Evolutionary conservation across 1,284 basidiomycete genomes (phyloP), one percentile per base, ranked within the genome.

Genomic region (Boletus subluridellus): DNA sequence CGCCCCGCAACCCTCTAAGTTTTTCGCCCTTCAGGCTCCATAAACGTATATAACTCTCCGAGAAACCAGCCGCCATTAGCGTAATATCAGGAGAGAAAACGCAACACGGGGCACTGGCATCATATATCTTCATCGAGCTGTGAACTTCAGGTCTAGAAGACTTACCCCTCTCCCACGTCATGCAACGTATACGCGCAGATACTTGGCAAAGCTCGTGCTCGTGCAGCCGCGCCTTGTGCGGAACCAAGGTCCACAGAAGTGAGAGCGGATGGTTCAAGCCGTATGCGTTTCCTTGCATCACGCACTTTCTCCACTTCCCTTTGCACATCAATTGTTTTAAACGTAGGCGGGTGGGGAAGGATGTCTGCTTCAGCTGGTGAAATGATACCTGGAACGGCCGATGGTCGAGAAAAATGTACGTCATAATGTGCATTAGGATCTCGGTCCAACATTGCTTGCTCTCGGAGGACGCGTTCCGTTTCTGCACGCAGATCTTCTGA

Each of bases 11-110:
- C 10, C 86, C 90, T 66, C 82, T 86, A 52, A 99, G 76, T 67
- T 90, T 92, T 72, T 98, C 94, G 24, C 94, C 94, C 69, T 95
- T 98, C 57, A 98, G 76, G 70, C 86, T 97, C 96, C 97, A 99
- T 58, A 99, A 66, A 56, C 95, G 84, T 60, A 99, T 90, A 66
- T 94, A 96, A 68, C 95, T 98, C 75, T 99, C 96, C 39, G 94
- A 84, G 69, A 98, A 98, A 1, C 97, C 97, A 32, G 92, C 93
- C 1, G 96, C 97, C 84, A 99, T 87, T n/a, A 99, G 75, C 7
- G 94, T 91, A 1, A 89, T 89, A 73, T 99, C 97, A 51, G 84
- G 83, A 17, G 96, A 98, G 69, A 99, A 98, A 15, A 88, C 86
- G 57, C 87, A 88, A 65, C 92, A 94, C 3, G 95, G 92, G 15